Conservation (phyloP, 768 basidiomycete species). For the Lyophyllum shimeji region DNA sequence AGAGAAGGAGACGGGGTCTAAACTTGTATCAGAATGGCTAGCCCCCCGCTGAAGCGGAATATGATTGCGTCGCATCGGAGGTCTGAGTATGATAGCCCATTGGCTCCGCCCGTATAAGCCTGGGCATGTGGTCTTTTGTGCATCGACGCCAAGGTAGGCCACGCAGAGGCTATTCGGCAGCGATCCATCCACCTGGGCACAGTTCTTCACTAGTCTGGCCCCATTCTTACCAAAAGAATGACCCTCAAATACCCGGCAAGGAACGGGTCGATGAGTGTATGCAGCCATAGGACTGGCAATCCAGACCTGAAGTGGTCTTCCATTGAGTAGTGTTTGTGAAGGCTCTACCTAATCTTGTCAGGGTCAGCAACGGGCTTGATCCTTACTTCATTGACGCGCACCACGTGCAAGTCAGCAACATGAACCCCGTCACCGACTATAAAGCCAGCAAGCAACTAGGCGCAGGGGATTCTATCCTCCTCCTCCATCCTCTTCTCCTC, state of each 20-base stretch:
- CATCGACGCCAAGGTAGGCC: not conserved
- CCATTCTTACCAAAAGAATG: too few species aligned
- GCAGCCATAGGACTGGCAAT: not conserved
- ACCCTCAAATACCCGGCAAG: too few species aligned
- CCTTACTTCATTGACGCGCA: not conserved
- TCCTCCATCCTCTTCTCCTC: not conserved
- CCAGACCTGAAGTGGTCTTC: not conserved
- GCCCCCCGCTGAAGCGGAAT: not conserved
- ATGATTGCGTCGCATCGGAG: too few species aligned
- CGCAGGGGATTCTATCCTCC: conserved; percentile 2
- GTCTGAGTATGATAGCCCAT: too few species aligned
- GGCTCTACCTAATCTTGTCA: not conserved
- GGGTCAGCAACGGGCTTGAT: not conserved
- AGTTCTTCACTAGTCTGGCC: too few species aligned
- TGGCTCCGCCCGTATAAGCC: not conserved
- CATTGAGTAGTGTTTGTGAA: not conserved
- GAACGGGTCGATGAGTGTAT: not conserved
- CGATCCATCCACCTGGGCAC: too few species aligned
- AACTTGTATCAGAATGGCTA: conserved; percentile 35
- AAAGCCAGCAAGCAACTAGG: conserved; percentile 6
- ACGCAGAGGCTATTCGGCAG: too few species aligned
- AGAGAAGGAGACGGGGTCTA: conserved; percentile 38
- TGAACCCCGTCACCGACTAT: conserved; percentile 10
- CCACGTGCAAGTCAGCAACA: conserved; percentile 5
- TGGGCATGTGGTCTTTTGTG: not conserved